Conservation (phyloP, 1,139 yeast genomes). For the Candida mesenterica region DNA sequence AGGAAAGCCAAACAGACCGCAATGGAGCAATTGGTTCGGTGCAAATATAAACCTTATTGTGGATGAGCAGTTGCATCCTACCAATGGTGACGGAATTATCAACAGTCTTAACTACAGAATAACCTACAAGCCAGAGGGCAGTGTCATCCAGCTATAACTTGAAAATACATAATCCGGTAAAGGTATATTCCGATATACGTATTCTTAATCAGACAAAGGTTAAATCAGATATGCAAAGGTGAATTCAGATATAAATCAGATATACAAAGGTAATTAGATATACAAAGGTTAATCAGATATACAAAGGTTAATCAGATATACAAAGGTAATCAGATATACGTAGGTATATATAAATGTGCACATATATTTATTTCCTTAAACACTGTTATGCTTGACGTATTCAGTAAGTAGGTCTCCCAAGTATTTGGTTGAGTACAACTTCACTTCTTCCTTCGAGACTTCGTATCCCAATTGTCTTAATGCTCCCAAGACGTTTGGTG, state of each 20-base stretch:
- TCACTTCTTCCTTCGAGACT: slow-evolving; percentile 14
- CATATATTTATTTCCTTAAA: slow-evolving; percentile 2
- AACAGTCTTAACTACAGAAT: slow-evolving; percentile 64
- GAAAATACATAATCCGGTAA: no score
- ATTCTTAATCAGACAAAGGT: no score
- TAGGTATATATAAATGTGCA: no score
- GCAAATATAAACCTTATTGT: slow-evolving; percentile 56
- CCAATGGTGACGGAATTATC: slow-evolving; percentile 44
- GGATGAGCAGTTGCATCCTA: slow-evolving; percentile 51
- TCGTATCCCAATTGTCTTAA: slow-evolving; percentile 33
- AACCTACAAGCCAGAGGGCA: slow-evolving; percentile 60
- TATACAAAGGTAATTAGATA: no score
- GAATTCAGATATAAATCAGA: no score
- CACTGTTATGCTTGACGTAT: slow-evolving; percentile 19
- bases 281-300: no score
- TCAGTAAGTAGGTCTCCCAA: slow-evolving; percentile 36
- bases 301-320: no score
- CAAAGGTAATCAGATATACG: no score
- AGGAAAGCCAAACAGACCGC: slow-evolving; percentile 29
- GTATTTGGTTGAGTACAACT: slow-evolving; percentile 31
- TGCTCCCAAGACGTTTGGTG: slow-evolving; percentile 61
- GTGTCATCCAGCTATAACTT: slow-evolving; percentile 42
- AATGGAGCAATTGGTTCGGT: slow-evolving; percentile 73
- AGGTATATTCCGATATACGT: no score
- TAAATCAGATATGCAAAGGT: no score